These are phyloP conservation scores for Backusella sp. DNA, from an alignment of 192 early-diverging fungal species.

Conservation along the genomic window DNA sequence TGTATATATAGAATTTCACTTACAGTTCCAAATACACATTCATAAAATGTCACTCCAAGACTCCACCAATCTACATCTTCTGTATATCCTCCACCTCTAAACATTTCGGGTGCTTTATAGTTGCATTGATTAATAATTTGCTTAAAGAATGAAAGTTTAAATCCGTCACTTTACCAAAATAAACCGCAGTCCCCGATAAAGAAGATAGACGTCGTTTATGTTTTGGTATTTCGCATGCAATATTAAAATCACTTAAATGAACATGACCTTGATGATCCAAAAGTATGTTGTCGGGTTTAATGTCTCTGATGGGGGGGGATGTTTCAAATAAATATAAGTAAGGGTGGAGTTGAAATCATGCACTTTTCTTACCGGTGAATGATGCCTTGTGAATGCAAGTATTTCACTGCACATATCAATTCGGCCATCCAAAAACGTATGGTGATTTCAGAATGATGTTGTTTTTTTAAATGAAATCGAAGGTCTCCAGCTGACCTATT, in stretches of 20 bases:
- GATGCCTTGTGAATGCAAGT: constrained; percentile 80
- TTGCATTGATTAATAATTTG: too few relatives aligned
- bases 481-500: constrained; percentile 80
- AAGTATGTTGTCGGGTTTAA: constrained; percentile 93
- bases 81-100: constrained; percentile 69
- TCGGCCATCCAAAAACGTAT: constrained; percentile 91
- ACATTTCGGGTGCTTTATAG: constrained; percentile 64
- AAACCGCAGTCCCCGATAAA: constrained; percentile 86
- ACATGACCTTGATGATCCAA: constrained; percentile 80
- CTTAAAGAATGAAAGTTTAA: background rate
- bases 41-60: constrained; percentile 87
- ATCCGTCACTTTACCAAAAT: constrained; percentile 65
- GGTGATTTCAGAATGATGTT: constrained; percentile 71
- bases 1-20: background rate
- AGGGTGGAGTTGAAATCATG: background rate
- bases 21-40: constrained; percentile 78
- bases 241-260: constrained; percentile 95
- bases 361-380: constrained; percentile 64
- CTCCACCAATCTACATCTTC: constrained; percentile 95
- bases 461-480: constrained; percentile 73
- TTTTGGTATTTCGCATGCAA: constrained; percentile 71
- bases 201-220: constrained; percentile 65
- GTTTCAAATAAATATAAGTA: background rate
- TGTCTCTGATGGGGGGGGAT: constrained; percentile 48
- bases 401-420: constrained; percentile 72